phyloP scores from a whole-genome alignment of 495 filamentous ascomycete species.

The Lophium mytilinum region DNA sequence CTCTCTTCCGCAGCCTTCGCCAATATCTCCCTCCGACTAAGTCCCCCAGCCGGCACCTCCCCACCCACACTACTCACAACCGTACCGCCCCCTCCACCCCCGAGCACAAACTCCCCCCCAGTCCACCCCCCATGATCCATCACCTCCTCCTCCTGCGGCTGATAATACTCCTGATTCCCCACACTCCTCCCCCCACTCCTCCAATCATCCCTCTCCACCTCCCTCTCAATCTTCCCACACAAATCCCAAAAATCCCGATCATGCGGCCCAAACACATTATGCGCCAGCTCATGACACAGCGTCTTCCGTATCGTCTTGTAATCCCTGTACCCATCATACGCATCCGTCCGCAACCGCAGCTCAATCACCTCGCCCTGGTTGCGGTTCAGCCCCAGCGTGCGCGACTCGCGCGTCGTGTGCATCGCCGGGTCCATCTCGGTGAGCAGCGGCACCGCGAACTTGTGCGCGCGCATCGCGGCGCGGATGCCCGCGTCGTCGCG shows the following conservation, averaged over 20 bases:
- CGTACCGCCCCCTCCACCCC: constrained; percentile 39
- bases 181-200: constrained; percentile 55
- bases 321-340: constrained; percentile 86
- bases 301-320: constrained; percentile 86
- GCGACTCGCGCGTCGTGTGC: constrained; percentile 71
- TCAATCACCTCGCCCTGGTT: constrained; percentile 89
- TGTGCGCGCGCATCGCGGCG: constrained; percentile 70
- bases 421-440: constrained; percentile 90
- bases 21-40: constrained; percentile 60
- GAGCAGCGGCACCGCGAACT: constrained; percentile 76
- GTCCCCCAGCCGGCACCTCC: constrained; percentile 18
- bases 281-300: constrained; percentile 89
- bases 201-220: constrained; percentile 77
- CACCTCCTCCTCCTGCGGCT: constrained; percentile 51
- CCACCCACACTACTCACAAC: constrained; percentile 25
- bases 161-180: constrained; percentile 62
- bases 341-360: constrained; percentile 81
- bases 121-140: constrained; percentile 78
- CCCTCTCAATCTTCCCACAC: constrained; percentile 73
- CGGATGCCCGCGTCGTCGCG: constrained; percentile 79
- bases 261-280: constrained; percentile 79
- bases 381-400: constrained; percentile 80
- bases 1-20: constrained; percentile 70
- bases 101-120: constrained; percentile 80
- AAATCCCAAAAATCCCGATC: constrained; percentile 84